Conservation (phyloP, 495 filamentous ascomycete genomes). For the Penicillium simplicissimum region DNA sequence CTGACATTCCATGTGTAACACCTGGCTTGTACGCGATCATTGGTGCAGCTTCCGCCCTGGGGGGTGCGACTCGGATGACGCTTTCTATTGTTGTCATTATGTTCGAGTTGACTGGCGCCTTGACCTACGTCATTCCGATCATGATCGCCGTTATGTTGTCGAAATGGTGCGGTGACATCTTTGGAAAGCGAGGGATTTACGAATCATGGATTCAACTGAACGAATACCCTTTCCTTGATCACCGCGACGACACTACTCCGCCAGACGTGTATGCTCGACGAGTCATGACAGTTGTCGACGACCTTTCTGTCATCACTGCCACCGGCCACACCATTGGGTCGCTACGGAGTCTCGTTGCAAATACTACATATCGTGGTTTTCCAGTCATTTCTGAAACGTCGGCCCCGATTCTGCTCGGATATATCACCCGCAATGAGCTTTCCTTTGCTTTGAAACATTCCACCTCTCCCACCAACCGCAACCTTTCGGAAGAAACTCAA, state of each 20-base stretch:
- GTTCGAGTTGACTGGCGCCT: conserved; percentile 95
- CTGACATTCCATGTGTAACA: conserved; percentile 87
- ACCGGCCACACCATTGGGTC: conserved; percentile 79
- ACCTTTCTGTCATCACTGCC: conserved; percentile 83
- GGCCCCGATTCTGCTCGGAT: conserved; percentile 75
- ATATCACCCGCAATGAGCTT: conserved; percentile 91
- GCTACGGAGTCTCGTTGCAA: conserved; percentile 65
- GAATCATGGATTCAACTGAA: conserved; percentile 97
- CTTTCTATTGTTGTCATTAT: conserved; percentile 97
- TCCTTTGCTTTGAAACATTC: conserved; percentile 68
- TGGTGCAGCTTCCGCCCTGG: conserved; percentile 91
- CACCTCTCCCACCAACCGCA: conserved; percentile 46
- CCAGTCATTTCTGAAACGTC: conserved; percentile 78
- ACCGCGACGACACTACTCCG: conserved; percentile 76
- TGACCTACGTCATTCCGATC: conserved; percentile 96
- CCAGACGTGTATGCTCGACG: conserved; percentile 82
- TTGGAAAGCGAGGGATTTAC: conserved; percentile 92
- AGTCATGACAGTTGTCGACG: conserved; percentile 91
- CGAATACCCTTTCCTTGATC: conserved; percentile 94
- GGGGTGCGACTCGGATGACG: conserved; percentile 97
- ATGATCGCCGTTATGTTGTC: conserved; percentile 99
- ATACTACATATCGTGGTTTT: conserved; percentile 85
- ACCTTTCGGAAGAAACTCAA: conserved; percentile 68
- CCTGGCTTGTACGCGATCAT: conserved; percentile 96
- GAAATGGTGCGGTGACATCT: conserved; percentile 98